Base-by-base conservation (phyloP, 108 stramenopile species). In the Ochromonas danica region DNA sequence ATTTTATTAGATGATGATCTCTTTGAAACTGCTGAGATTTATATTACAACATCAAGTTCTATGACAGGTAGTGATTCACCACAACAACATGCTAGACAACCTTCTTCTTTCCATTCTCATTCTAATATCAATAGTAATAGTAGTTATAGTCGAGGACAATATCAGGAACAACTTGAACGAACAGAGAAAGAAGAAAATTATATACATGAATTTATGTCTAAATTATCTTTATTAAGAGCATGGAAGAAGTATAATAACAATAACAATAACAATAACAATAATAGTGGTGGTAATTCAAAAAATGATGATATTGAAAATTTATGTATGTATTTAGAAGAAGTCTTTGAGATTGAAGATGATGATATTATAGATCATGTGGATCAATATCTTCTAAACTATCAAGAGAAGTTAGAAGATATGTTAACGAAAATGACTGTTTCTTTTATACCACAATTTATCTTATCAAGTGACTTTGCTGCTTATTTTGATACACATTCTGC, bases 301-400 rank as follows among this genome's bases (percentile, higher is more conserved):
- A n/a, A 51, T 51, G 63, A 67, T 35, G 63, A 67, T 67, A 67
- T 36, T 10, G 63, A 67, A 36, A 36, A 10, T 22, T 36, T 67
- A 36, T 31, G 3, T 28, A 33, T 22, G 63, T 28, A 25, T 28
- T 36, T 67, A 10, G 63, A 67, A 25, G 63, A 67, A 67, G 63
- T 67, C 17, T 36, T 67, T 28, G 63, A 25, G 31, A 10, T 67
- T 6, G 63, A 67, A 67, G 3, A 31, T 14, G 63, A 67, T 28
- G 63, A 67, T 6, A 67, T 31, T 36, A 67, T 33, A 36, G 30
- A 31, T 67, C 17, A 67, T 67, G 27, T 31, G 31, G 6, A 6
- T 28, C 10, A 31, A 28, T 3, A 28, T 10, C 14, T 67, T 28
- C 31, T 28, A 14, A 28, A 57, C 51, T 17, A 57, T 22, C 17